These are phyloP conservation scores for Nymphaea thermarum DNA, from an alignment of 164 flowering plant species.

Conservation along the genomic window DNA sequence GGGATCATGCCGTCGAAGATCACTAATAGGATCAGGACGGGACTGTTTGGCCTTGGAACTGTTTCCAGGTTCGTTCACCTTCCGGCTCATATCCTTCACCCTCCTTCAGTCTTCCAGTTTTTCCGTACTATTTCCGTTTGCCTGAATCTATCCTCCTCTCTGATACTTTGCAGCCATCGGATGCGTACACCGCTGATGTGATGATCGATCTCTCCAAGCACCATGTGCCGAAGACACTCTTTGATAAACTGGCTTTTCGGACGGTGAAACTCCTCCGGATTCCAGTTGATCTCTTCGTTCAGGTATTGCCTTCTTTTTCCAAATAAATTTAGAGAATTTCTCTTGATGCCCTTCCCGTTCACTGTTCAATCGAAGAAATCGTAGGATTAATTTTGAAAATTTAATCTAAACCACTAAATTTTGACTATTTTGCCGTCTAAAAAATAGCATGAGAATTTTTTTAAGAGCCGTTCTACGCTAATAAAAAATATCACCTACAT, in stretches of 20 bases:
- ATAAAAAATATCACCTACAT: too few relatives aligned
- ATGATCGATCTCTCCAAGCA: constrained; percentile 79
- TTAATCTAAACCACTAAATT: too few relatives aligned
- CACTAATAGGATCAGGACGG: constrained; percentile 61
- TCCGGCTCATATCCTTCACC: neutral
- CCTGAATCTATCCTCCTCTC: neutral
- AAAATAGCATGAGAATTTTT: too few relatives aligned
- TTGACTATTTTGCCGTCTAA: too few relatives aligned
- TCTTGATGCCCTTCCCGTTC: too few relatives aligned
- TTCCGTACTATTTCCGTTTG: neutral
- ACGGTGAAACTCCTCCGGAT: constrained; percentile 76
- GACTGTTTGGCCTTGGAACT: constrained; percentile 88
- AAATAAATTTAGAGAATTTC: too few relatives aligned
- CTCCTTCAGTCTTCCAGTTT: neutral
- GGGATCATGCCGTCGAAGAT: constrained; percentile 44
- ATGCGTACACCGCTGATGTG: constrained; percentile 52
- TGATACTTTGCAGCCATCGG: constrained; percentile 69
- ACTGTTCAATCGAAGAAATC: too few relatives aligned
- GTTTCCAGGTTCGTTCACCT: constrained; percentile 54
- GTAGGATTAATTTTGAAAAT: too few relatives aligned
- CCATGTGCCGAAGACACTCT: constrained; percentile 67
- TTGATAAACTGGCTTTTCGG: constrained; percentile 71
- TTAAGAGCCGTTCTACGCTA: too few relatives aligned
- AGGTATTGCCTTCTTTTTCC: constrained; percentile 27
- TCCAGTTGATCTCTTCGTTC: constrained; percentile 83